Percentiles rank a stretch among this genome's conserved stretches.
phyloP scores from a whole-genome alignment of 345 rosid genomes.

The Erodium maritimum region DNA sequence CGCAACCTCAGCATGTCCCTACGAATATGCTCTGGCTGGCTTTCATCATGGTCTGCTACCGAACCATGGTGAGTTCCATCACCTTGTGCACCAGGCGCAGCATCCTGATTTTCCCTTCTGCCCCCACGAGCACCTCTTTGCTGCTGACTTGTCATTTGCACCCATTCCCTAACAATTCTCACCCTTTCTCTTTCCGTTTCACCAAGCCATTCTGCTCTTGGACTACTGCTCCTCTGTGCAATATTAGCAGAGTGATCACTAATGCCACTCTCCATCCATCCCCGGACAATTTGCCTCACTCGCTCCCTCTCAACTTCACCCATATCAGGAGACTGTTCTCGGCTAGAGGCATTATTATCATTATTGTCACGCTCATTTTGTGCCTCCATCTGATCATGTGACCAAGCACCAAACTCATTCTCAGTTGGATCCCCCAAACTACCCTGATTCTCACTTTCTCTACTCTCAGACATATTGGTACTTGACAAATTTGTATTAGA shows the following conservation, averaged over 20 bases:
- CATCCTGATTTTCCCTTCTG: slow-evolving; percentile 47
- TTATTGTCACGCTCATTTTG: slow-evolving; percentile 40
- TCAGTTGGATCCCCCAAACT: slow-evolving; percentile 61
- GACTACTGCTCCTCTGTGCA: slow-evolving; percentile 44
- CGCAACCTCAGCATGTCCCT: slow-evolving; percentile 70
- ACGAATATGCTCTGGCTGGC: slow-evolving; percentile 63
- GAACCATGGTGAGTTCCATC: slow-evolving; percentile 43
- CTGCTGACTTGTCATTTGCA: slow-evolving; percentile 93
- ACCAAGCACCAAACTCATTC: slow-evolving; percentile 80
- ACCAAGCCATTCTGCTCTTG: slow-evolving; percentile 91
- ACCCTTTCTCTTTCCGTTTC: slow-evolving; percentile 98
- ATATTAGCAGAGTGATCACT: slow-evolving; percentile 52
- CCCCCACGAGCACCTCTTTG: slow-evolving; percentile 58
- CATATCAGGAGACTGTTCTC: slow-evolving; percentile 92
- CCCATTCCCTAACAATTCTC: slow-evolving; percentile 93
- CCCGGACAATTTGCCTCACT: slow-evolving; percentile 84
- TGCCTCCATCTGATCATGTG: slow-evolving; percentile 40
- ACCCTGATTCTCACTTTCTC: slow-evolving; percentile 57
- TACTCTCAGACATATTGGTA: slow-evolving; percentile 41
- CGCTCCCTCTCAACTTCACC: slow-evolving; percentile 96
- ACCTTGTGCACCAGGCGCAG: slow-evolving; percentile 35
- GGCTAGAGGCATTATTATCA: slow-evolving; percentile 52
- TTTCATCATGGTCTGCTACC: slow-evolving; percentile 51
- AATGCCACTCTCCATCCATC: slow-evolving; percentile 86
- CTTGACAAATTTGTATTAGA: slow-evolving; percentile 35